Conservation (phyloP, 1,284 basidiomycete genomes). For the Trichosporon coremiiforme region DNA sequence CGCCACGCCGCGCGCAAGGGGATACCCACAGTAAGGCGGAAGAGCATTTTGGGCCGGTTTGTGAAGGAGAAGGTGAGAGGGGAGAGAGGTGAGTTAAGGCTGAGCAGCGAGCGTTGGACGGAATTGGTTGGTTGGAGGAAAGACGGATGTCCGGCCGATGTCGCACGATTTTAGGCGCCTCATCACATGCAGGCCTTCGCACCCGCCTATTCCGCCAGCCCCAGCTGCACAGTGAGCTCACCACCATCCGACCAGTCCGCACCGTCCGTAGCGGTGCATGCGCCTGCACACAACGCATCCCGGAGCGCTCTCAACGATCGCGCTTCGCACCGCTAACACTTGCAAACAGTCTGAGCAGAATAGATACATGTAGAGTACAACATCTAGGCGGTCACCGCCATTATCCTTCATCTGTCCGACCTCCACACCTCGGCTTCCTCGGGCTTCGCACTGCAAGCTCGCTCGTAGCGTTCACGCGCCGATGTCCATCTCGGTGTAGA, state of each 20-base stretch:
- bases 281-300: no score
- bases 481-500: not conserved
- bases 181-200: not conserved
- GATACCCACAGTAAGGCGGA: conserved; percentile 48
- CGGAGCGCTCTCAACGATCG: not conserved
- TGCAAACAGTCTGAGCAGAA: not conserved
- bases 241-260: not conserved
- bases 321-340: not conserved
- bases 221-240: not conserved
- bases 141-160: conserved; percentile 20
- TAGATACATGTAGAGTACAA: not conserved
- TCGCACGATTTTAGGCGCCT: conserved; percentile 16
- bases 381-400: conserved; percentile 13
- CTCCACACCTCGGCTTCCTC: conserved; percentile 7
- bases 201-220: not conserved
- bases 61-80: conserved; percentile 14
- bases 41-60: conserved; percentile 46
- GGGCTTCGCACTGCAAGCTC: not conserved
- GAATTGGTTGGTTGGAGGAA: conserved; percentile 18
- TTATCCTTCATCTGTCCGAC: conserved; percentile 14
- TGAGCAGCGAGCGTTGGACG: conserved; percentile 15
- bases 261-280: not conserved
- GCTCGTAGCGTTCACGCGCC: not conserved
- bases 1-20: conserved; percentile 7
- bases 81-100: conserved; percentile 12